Evolutionary conservation across 2,329 filamentous ascomycete species (phyloP).

Genomic region (Metarhizium anisopliae): DNA sequence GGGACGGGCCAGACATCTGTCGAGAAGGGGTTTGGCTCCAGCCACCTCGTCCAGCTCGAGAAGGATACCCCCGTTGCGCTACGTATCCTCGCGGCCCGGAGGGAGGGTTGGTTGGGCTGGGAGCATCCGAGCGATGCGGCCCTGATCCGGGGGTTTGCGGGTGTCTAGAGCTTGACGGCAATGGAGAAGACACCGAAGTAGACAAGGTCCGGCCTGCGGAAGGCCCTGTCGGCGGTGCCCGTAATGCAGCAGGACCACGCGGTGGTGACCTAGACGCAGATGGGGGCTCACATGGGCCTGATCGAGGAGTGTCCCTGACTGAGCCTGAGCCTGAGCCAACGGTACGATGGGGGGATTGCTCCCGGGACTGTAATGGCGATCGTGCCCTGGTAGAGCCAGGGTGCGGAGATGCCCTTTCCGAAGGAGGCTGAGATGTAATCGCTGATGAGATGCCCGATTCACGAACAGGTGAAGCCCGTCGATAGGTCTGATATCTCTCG

Average conservation of each 20-base stretch:
- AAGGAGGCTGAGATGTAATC: conserved; percentile 40
- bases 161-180: conserved; percentile 23
- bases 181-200: conserved; percentile 26
- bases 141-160: conserved; percentile 23
- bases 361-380: conserved; percentile 37
- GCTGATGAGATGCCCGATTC: conserved; percentile 42
- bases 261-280: conserved; percentile 37
- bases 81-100: conserved; percentile 47
- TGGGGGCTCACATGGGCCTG: conserved; percentile 18
- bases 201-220: conserved; percentile 29
- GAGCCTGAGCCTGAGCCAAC: conserved; percentile 14
- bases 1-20: conserved; percentile 24
- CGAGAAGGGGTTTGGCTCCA: conserved; percentile 30
- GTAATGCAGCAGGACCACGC: conserved; percentile 44
- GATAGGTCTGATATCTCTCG: conserved; percentile 32
- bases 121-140: conserved; percentile 28
- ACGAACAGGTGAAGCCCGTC: conserved; percentile 39
- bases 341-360: conserved; percentile 25
- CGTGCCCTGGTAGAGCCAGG: conserved; percentile 36
- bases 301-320: conserved; percentile 19
- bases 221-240: conserved; percentile 39
- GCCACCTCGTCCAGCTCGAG: conserved; percentile 36
- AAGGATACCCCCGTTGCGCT: conserved; percentile 32
- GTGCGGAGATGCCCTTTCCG: conserved; percentile 45
- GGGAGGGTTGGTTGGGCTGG: conserved; percentile 40